phyloP scores from a whole-genome alignment of 805 yeast genomes.

The Clavispora fructus region DNA sequence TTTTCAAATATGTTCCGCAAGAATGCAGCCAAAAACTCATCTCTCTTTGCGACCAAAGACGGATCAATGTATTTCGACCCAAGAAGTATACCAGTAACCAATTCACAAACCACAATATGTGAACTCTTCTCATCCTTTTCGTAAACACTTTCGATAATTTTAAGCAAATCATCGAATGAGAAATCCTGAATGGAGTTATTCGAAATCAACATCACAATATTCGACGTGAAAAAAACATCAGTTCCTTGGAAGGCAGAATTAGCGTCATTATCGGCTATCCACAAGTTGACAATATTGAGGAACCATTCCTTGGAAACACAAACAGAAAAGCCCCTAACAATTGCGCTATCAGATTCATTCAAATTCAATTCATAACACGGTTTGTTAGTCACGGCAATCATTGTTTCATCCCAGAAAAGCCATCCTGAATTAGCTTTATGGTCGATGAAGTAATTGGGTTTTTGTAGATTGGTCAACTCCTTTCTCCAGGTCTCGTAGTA shows the following conservation, averaged over 20 bases:
- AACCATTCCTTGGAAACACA: conserved; percentile 56
- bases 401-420: conserved; percentile 64
- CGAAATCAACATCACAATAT: conserved; percentile 45
- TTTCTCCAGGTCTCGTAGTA: conserved; percentile 39
- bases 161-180: conserved; percentile 47
- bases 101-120: conserved; percentile 71
- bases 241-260: conserved; percentile 61
- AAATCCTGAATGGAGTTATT: conserved; percentile 40
- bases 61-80: conserved; percentile 41
- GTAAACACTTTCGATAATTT: conserved; percentile 45
- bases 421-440: conserved; percentile 57
- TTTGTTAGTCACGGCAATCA: conserved; percentile 42
- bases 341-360: conserved; percentile 35
- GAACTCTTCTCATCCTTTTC: conserved; percentile 65
- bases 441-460: conserved; percentile 55
- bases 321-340: conserved; percentile 40
- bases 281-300: conserved; percentile 40
- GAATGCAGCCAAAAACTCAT: conserved; percentile 40
- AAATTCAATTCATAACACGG: conserved; percentile 25
- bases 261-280: conserved; percentile 65
- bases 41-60: conserved; percentile 33
- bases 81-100: conserved; percentile 57
- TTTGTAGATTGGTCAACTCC: conserved; percentile 46
- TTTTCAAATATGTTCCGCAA: conserved; percentile 43
- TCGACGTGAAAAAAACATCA: conserved; percentile 53